phyloP scores from a whole-genome alignment of 805 yeast species.

The Tanozyma kutaoensis region DNA sequence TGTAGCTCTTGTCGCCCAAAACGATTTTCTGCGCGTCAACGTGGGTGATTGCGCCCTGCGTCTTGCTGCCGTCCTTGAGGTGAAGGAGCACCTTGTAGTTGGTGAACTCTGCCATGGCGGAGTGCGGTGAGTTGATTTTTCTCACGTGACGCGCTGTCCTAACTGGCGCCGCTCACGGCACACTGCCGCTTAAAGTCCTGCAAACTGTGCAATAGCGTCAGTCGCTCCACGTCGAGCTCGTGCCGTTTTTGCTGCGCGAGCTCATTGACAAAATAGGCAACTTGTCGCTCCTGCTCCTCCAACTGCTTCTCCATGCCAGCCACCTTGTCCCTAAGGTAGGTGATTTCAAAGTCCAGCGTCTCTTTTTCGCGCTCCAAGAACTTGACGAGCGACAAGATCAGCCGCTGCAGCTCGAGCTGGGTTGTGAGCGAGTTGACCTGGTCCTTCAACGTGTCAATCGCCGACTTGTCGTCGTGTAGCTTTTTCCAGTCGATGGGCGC shows the following conservation, averaged over 20 bases:
- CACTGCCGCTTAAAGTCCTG: too few relatives aligned
- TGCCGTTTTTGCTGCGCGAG: neutral
- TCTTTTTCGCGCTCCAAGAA: constrained; percentile 18
- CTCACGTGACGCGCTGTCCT: too few relatives aligned
- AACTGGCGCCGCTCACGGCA: too few relatives aligned
- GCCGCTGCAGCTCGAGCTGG: constrained; percentile 6
- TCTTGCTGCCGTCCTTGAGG: constrained; percentile 23
- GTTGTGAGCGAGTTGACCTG: constrained; percentile 18
- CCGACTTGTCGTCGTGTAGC: constrained; percentile 12
- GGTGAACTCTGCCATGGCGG: constrained; percentile 23
- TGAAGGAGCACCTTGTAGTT: constrained; percentile 26
- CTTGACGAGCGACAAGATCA: constrained; percentile 13
- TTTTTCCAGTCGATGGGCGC: constrained; percentile 20
- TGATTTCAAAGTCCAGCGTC: constrained; percentile 20
- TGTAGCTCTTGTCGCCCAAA: constrained; percentile 11
- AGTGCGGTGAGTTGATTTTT: too few relatives aligned
- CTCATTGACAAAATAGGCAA: neutral
- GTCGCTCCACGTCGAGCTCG: constrained; percentile 9
- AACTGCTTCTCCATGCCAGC: constrained; percentile 8
- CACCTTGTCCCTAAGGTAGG: constrained; percentile 13
- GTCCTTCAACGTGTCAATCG: constrained; percentile 14
- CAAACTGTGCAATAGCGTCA: too few relatives aligned
- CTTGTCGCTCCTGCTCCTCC: constrained; percentile 11
- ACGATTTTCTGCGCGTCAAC: constrained; percentile 17
- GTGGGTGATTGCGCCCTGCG: constrained; percentile 19